phyloP scores from a whole-genome alignment of 1,284 basidiomycete species.

The Tremellales sp. region DNA sequence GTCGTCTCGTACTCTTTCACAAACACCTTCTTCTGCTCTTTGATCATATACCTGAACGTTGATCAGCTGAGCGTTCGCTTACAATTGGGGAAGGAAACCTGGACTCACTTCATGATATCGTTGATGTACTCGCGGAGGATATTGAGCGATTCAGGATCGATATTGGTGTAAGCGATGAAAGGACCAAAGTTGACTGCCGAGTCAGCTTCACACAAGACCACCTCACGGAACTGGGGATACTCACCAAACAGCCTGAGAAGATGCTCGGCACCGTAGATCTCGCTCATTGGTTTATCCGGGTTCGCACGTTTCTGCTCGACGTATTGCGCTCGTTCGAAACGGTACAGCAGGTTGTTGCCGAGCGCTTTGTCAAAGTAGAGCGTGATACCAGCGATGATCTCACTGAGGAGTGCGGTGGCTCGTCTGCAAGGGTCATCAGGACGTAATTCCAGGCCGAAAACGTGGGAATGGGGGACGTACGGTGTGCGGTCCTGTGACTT shows the following conservation, averaged over 20 bases:
- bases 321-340: slow-evolving; percentile 91
- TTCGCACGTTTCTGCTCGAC: slow-evolving; percentile 73
- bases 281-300: slow-evolving; percentile 75
- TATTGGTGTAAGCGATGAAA: slow-evolving; percentile 86
- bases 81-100: background rate
- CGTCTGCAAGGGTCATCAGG: slow-evolving; percentile 56
- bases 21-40: slow-evolving; percentile 49
- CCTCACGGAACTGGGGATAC: slow-evolving; percentile 30
- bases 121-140: slow-evolving; percentile 85
- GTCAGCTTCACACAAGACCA: background rate
- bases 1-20: slow-evolving; percentile 51
- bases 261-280: slow-evolving; percentile 93
- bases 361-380: slow-evolving; percentile 91
- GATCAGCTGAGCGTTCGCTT: background rate
- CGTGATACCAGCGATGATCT: slow-evolving; percentile 82
- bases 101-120: slow-evolving; percentile 75
- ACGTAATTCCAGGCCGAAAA: no score
- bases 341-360: slow-evolving; percentile 86
- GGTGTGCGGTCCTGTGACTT: slow-evolving; percentile 52
- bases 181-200: slow-evolving; percentile 54
- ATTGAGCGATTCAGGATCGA: slow-evolving; percentile 80
- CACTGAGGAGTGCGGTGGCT: slow-evolving; percentile 60
- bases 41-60: slow-evolving; percentile 48
- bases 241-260: slow-evolving; percentile 84
- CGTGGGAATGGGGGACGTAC: slow-evolving; percentile 23